phyloP scores from a whole-genome alignment of 495 filamentous ascomycete genomes.

The Annulohypoxylon nitens region DNA sequence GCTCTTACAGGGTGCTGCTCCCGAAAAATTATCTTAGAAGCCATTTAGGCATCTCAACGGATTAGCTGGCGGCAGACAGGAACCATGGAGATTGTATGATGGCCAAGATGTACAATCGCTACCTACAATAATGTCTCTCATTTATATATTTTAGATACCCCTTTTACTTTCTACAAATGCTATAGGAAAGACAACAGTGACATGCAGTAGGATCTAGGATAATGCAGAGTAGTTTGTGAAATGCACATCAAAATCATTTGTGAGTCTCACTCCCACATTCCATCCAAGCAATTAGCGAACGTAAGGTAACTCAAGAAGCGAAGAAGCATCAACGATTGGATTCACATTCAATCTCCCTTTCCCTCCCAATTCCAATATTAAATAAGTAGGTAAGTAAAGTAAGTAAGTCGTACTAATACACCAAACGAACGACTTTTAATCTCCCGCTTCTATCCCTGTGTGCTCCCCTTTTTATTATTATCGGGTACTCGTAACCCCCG shows the following conservation, averaged over 20 bases:
- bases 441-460: background rate
- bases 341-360: conserved; percentile 11
- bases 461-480: background rate
- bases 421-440: conserved; percentile 11
- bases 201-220: background rate
- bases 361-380: background rate
- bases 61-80: background rate
- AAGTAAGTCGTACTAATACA: conserved; percentile 18
- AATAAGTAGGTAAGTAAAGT: conserved; percentile 2
- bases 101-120: background rate
- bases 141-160: conserved; percentile 39
- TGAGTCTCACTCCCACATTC: background rate
- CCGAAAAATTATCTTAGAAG: background rate
- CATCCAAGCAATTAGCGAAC: background rate
- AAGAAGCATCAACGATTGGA: too few species aligned
- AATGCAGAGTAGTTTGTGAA: background rate
- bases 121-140: conserved; percentile 22
- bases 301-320: too few species aligned
- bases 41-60: background rate
- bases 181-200: conserved; percentile 5
- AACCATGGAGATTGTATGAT: conserved; percentile 7
- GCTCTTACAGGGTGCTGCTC: background rate
- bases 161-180: conserved; percentile 12
- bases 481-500: background rate
- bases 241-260: background rate